phyloP scores from a whole-genome alignment of 228 moss, liverwort and hornwort genomes.

The Sphagnum magellanicum region DNA sequence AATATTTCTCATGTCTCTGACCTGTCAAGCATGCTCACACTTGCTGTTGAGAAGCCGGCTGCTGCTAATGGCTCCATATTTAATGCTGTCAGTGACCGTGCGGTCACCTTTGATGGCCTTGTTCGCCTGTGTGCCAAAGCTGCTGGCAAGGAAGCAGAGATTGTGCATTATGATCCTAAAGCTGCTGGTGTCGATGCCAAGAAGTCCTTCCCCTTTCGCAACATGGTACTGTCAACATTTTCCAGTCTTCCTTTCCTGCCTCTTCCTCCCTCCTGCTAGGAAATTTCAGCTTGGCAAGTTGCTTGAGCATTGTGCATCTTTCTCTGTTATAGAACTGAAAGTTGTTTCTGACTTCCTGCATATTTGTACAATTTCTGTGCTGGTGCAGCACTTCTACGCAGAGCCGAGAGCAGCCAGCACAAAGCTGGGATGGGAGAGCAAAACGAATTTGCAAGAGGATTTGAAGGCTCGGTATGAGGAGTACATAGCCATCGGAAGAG shows the following conservation, averaged over 20 bases:
- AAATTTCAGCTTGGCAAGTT: too few relatives aligned
- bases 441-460: slow-evolving; percentile 62
- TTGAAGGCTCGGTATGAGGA: slow-evolving; percentile 74
- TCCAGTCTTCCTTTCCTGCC: neutral
- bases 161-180: slow-evolving; percentile 81
- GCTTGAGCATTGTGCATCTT: neutral
- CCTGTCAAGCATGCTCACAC: slow-evolving; percentile 79
- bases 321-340: neutral
- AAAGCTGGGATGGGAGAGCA: slow-evolving; percentile 73
- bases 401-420: slow-evolving; percentile 93
- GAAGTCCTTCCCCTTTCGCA: slow-evolving; percentile 92
- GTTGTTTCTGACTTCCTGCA: neutral
- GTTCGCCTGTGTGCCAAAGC: slow-evolving; percentile 75
- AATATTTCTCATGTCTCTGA: slow-evolving; percentile 91
- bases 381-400: slow-evolving; percentile 83
- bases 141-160: slow-evolving; percentile 73
- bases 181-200: slow-evolving; percentile 88
- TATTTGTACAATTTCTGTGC: neutral
- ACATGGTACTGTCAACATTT: slow-evolving; percentile 42
- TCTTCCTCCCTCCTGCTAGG: neutral
- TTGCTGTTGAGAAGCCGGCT: slow-evolving; percentile 77
- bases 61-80: slow-evolving; percentile 82
- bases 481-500: slow-evolving; percentile 75
- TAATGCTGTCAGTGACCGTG: slow-evolving; percentile 82
- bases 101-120: slow-evolving; percentile 78